Base-by-base conservation (phyloP, 2,329 filamentous ascomycete species). In the Colletotrichum incanum region DNA sequence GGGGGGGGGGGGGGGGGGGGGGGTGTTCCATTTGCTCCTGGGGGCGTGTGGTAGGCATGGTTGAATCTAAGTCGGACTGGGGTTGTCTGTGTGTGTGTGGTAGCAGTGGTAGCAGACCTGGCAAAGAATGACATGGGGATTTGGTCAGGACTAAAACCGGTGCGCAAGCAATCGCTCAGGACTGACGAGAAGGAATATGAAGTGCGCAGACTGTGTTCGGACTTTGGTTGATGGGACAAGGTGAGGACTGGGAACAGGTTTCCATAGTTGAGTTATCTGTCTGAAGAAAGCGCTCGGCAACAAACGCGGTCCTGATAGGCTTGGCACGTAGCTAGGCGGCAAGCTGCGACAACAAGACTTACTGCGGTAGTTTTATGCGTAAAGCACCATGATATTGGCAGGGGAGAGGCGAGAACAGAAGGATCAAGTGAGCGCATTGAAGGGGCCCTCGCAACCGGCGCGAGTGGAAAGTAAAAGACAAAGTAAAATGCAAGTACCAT, bases 21-120 rank as follows among this genome's bases (percentile, higher is more conserved):
- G 45, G n/a, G 70, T 73, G 69, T 65, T 43, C 68, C 56, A 49
- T 65, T 55, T 69, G 41, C 45, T 69, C 16, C 60, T 68, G 60
- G 72, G 72, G 72, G 68, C 34, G 54, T 45, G 68, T 61, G 70
- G 72, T 73, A 69, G 69, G 69, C 65, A 69, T 56, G 69, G 68
- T 73, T 62, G 61, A 74, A 62, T 73, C 64, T 73, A 67, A 72
- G 68, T 63, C 54, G 54, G 54, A 64, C 69, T 59, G 69, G 63
- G 45, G 37, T 26, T 58, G 55, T 41, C 43, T 52, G 55, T 62
- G 43, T 37, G 61, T 39, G 61, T 71, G 68, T 71, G n/a, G n/a
- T n/a, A n/a, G n/a, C n/a, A n/a, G n/a, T n/a, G 58, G 67, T 47
- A 58, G 55, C 63, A 54, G 67, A 47, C 47, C 62, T 63, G 47